A percentile compares a stretch with the other conserved stretches of the same genome.
Evolutionary conservation across 2,329 filamentous ascomycete species (phyloP).

Genomic region (Neoscytalidium dimidiatum): DNA sequence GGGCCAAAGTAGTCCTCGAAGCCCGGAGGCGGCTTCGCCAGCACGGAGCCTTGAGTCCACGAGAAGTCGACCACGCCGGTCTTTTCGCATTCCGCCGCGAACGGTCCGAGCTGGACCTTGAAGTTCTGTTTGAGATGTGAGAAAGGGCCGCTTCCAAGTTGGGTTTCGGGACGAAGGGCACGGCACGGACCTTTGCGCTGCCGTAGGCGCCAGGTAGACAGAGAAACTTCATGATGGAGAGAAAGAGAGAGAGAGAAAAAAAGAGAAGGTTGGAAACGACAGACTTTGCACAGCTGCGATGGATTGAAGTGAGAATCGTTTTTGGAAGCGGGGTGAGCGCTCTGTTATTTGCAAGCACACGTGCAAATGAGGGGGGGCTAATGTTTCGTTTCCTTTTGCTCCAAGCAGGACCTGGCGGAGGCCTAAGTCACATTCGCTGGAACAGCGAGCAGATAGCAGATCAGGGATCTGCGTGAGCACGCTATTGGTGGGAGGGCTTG

Average conservation of each 20-base stretch:
- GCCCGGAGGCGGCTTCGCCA: constrained; percentile 53
- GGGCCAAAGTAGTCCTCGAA: constrained; percentile 61
- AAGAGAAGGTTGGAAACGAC: constrained; percentile 24
- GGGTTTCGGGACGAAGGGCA: too few species aligned
- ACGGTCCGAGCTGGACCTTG: constrained; percentile 54
- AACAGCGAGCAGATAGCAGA: background rate
- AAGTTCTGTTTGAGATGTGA: constrained; percentile 50
- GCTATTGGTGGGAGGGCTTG: background rate
- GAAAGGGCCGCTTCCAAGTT: too few species aligned
- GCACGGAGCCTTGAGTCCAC: constrained; percentile 48
- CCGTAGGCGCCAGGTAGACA: constrained; percentile 62
- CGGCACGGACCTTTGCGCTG: constrained; percentile 52
- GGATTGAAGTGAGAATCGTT: background rate
- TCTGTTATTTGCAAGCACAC: background rate
- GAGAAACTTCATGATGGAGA: constrained; percentile 58
- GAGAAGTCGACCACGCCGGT: constrained; percentile 52
- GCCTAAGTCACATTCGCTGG: background rate
- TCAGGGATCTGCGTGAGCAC: background rate
- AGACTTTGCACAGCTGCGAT: background rate
- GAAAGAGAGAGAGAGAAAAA: too few species aligned
- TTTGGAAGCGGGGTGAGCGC: background rate
- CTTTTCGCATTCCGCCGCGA: constrained; percentile 50
- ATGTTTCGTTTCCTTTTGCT: background rate
- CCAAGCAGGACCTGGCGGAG: background rate
- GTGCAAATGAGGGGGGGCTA: background rate